Base-by-base conservation (phyloP, 306 rosid genomes). In the Herpetospermum pedunculosum region DNA sequence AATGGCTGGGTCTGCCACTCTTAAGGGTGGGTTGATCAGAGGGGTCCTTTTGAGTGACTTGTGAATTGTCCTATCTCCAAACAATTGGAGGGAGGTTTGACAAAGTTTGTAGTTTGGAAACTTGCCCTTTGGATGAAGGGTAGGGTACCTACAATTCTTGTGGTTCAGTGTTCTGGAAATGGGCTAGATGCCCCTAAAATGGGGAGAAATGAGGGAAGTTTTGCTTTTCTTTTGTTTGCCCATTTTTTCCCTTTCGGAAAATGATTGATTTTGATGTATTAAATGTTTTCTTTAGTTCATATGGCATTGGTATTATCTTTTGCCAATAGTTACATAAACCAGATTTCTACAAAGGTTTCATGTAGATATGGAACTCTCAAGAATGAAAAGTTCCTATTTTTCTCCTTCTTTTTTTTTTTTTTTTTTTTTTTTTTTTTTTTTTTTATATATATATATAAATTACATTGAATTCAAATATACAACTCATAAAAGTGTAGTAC, bases 121-220 rank as follows among this genome's bases (percentile, higher is more conserved):
- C 19, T 67, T 67, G 50, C 53, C 53, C 37, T 67, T 67, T 23
- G 37, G 49, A 29, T 64, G 5, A 40, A 65, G 50, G 72, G 72
- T 34, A 65, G 11, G 4, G 72, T 65, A 50, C 72, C 72, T 40
- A 65, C 32, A 40, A 23, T 23, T 34, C 50, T 19, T 38, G 50
- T 35, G 28, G 70, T 64, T 37, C 28, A 21, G 19, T 38, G 71
- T 64, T 64, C 18, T 21, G 71, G 38, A 40, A 65, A 65, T 63
- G 70, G 70, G 70, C 70, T 62, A n/a, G 70, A 9, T 4, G 29
- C 29, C 70, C 70, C 48, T 35, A 19, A 10, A 19, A 63, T 38
- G 73, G 73, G 23, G 19, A 38, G 25, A 68, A 43, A 43, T 23
- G 73, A 43, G 73, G 54, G 73, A 69, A 44, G 73, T 46, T 69